Evolutionary conservation across 2,329 filamentous ascomycete species (phyloP), one percentile per base, ranked within the genome.

Genomic region (Helminthosporium solani): DNA sequence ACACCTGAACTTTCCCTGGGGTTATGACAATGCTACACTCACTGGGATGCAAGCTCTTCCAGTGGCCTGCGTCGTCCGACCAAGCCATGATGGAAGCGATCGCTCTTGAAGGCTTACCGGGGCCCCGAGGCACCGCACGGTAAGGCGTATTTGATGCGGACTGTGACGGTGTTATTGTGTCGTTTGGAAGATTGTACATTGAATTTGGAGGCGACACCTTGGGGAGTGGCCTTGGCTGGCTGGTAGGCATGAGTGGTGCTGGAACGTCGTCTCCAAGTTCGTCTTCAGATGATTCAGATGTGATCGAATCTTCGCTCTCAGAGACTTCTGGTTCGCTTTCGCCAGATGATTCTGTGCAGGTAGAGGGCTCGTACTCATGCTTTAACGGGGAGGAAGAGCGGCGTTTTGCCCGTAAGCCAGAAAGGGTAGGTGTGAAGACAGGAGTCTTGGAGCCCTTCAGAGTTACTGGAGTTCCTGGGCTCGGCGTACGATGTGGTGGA

Each of bases 321-420:
- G 65, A 68, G 7, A 72, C 73, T 12, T 78, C 80, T 33, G 75
- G 73, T 38, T 82, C 80, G 36, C 79, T 84, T 44, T 82, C 77
- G 1, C 75, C 78, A 7, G 78, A 78, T 6, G 82, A 82, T 33
- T 82, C 80, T 0, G 83, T 85, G 36, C 81, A 82, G 6, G 82
- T 84, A 14, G 94, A 97, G 12, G 92, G 92, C 52, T 91, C 86
- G 61, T 96, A 99, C 72, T 99, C 92, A 65, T 97, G 92, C 73
- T 99, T 99, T 40, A 99, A 76, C 0, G 94, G 94, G 1, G 94
- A 99, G 0, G 94, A 97, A 1, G 84, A 87, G 15, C 90, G 83
- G 35, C 91, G 83, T 63, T 86, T 68, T 68, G 77, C 53, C 67
- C 67, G 56, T 58, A 68, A 60, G 65, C 72, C 65, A 52, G 73